Evolutionary conservation across 371 early-diverging fungal genomes (phyloP), one percentile per base, ranked within the genome.

Genomic region (Mucor indicus): DNA sequence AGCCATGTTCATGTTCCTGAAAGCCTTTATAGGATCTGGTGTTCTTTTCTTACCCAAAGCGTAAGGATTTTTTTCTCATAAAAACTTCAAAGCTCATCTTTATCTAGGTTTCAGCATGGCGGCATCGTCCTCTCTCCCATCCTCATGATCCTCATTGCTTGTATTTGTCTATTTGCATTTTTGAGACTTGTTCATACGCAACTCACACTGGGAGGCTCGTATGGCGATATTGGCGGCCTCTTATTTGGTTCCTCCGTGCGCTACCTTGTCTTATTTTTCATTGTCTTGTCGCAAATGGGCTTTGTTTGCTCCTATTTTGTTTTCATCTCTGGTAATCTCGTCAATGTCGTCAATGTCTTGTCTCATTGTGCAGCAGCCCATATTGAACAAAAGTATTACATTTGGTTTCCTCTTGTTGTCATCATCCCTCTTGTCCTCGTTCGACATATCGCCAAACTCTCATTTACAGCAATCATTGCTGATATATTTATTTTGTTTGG

Each of bases 21-120:
- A 90, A 61, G 84, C 88, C 0, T 89, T 87, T 52, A 81, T 89
- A 41, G 89, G 87, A 17, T 85, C 85, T 7, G 87, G 87, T 20
- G 66, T 81, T 11, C 46, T 82, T 8, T 82, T 82, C 48, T 44
- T 81, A 20, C 89, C 89, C 8, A 85, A 79, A 48, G 87, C 87
- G 38, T 89, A 60, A 59, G 64, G n/a, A n/a, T n/a, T n/a, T n/a
- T n/a, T n/a, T n/a, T n/a, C n/a, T n/a, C n/a, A n/a, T n/a, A n/a
- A n/a, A n/a, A n/a, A n/a, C n/a, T n/a, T n/a, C n/a, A 1, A 11
- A n/a, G 4, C 9, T 15, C 16, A 10, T 29, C 13, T 39, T 23
- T 38, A 19, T 17, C 7, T 47, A 57, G 60, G 23, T 51, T 64
- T 57, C 44, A 64, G 40, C 53, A 64, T 35, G 66, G 66, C 16